Conservation (phyloP, 2,329 filamentous ascomycete species). For the Alternaria infectoria region DNA sequence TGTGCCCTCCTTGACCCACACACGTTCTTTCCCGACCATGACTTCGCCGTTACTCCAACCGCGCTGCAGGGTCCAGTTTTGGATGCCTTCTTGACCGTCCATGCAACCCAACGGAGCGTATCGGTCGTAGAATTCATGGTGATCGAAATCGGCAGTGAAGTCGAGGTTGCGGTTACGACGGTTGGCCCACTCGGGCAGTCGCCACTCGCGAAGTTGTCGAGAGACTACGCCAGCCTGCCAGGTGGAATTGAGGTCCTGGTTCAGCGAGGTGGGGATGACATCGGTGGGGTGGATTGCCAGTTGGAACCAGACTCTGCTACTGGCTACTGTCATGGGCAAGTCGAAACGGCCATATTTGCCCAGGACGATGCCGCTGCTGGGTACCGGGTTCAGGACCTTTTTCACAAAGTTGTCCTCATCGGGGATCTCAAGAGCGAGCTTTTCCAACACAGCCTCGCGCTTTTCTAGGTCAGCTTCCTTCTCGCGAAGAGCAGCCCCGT, state of each 20-base stretch:
- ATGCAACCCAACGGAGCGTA: conserved; percentile 85
- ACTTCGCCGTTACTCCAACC: conserved; percentile 99
- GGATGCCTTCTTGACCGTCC: conserved; percentile 89
- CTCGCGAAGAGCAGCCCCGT: conserved; percentile 70
- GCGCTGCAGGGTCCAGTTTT: conserved; percentile 91
- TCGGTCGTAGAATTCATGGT: conserved; percentile 86
- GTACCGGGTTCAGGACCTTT: conserved; percentile 78
- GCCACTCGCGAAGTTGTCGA: conserved; percentile 89
- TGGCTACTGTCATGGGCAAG: conserved; percentile 73
- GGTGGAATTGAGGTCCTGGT: conserved; percentile 75
- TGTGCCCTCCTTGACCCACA: conserved; percentile 92
- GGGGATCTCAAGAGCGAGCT: conserved; percentile 81
- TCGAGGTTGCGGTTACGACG: conserved; percentile 88
- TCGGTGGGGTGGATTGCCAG: conserved; percentile 91
- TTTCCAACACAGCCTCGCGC: conserved; percentile 83
- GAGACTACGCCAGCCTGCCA: conserved; percentile 96
- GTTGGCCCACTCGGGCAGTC: conserved; percentile 95
- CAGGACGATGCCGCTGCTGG: conserved; percentile 78
- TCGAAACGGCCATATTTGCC: conserved; percentile 82
- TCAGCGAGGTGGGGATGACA: conserved; percentile 75
- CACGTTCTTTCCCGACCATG: conserved; percentile 83
- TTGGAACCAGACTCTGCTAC: conserved; percentile 95
- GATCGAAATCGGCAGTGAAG: conserved; percentile 95
- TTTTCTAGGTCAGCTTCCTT: conserved; percentile 81
- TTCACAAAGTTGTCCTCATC: conserved; percentile 83